phyloP scores from a whole-genome alignment of 2,329 filamentous ascomycete species.

The Hyphodiscus sp. region DNA sequence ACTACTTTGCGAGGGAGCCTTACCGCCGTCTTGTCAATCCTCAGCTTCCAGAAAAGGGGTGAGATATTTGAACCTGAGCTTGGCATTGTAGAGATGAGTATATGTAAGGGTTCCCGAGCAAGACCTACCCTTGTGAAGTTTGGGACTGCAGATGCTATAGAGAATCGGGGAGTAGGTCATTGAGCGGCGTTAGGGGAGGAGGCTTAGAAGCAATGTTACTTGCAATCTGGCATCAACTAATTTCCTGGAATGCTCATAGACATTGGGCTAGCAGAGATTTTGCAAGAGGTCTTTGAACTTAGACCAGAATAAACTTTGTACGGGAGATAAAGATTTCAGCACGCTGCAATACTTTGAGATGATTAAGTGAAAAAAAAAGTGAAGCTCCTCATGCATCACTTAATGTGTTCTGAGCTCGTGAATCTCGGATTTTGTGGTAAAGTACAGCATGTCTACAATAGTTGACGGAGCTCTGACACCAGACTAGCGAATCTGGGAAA shows the following conservation, averaged over 20 bases:
- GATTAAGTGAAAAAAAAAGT: too few species aligned
- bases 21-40: constrained; percentile 33
- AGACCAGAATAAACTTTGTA: too few species aligned
- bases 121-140: constrained; percentile 7
- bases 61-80: constrained; percentile 1
- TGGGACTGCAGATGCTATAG: too few species aligned
- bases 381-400: neutral
- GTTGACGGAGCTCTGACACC: neutral
- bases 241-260: too few species aligned
- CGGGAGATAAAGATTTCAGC: too few species aligned
- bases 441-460: too few species aligned
- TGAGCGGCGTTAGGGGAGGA: neutral
- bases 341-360: too few species aligned
- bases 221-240: too few species aligned
- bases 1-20: constrained; percentile 28
- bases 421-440: neutral
- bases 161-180: constrained; percentile 1
- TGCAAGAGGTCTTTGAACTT: too few species aligned
- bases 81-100: neutral
- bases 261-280: too few species aligned
- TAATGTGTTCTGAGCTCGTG: neutral
- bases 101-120: constrained; percentile 5
- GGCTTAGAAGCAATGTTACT: neutral
- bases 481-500: constrained; percentile 9
- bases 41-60: constrained; percentile 9